Conservation (phyloP, 225 moss, liverwort and hornwort genomes). For the Pleurozium schreberi region DNA sequence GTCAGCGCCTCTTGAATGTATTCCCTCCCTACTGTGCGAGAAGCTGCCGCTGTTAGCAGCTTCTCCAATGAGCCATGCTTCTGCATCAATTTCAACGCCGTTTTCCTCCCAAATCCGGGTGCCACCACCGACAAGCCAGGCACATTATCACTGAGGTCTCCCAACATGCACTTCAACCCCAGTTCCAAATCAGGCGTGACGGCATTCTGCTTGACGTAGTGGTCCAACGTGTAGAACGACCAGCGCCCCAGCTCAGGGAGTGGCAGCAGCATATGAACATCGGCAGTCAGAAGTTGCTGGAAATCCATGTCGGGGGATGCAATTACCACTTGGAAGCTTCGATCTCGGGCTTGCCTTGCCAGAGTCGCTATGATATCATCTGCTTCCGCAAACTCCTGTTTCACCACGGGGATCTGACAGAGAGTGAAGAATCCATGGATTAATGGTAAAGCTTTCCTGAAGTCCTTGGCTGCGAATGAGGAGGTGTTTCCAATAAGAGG, state of each 20-base stretch:
- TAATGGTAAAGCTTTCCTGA: constrained; percentile 60
- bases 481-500: constrained; percentile 32
- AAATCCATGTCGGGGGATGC: constrained; percentile 99
- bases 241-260: constrained; percentile 73
- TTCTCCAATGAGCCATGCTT: constrained; percentile 78
- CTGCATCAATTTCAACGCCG: constrained; percentile 87
- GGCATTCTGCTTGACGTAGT: constrained; percentile 57
- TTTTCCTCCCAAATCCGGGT: constrained; percentile 76
- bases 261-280: constrained; percentile 74
- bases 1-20: constrained; percentile 78
- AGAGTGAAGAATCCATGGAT: constrained; percentile 58
- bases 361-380: constrained; percentile 91
- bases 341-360: constrained; percentile 42
- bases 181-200: constrained; percentile 66
- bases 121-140: constrained; percentile 59
- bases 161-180: constrained; percentile 83
- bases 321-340: constrained; percentile 66
- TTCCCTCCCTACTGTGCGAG: constrained; percentile 70
- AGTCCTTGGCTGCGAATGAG: constrained; percentile 35
- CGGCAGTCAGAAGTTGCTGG: constrained; percentile 59
- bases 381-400: constrained; percentile 77
- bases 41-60: constrained; percentile 50
- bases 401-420: constrained; percentile 82
- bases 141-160: constrained; percentile 72
- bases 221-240: constrained; percentile 86